Evolutionary conservation across 1,284 basidiomycete species (phyloP), one percentile per base, ranked within the genome.

Genomic region (Ganoderma multipileum): DNA sequence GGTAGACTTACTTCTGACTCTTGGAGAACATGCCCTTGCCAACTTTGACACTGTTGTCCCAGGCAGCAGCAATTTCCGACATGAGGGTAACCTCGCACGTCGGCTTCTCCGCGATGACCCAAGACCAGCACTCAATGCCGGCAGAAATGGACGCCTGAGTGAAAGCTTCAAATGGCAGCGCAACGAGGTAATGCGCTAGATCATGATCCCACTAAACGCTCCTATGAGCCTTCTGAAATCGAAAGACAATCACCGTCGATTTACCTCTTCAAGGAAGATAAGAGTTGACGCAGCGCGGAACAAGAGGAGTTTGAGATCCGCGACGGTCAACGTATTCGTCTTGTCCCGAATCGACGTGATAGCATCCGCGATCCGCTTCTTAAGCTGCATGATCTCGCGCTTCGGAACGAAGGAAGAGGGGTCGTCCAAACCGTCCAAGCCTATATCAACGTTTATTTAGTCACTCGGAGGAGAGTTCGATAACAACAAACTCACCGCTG

Each of bases 101-200:
- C 0, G 95, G 92, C 66, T 95, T 90, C 77, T 97, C 94, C 20
- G 95, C 91, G 61, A 99, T 94, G 0, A 99, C 85, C 97, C 97
- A 99, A 2, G 94, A 95, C 98, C 98, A 99, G 5, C 95, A 93
- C 78, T 98, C 96, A 62, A 96, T 92, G 0, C 95, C 97, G 1
- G 94, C 89, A 11, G 93, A 87, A 68, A 99, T 89, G 0, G 96
- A 89, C 5, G 93, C 85, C 0, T 96, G 95, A 0, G 95, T 96
- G 74, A 96, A 96, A 3, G 95, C 91, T 66, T 93, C 92, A 75
- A 99, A 94, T 0, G 98, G 98, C 20, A 99, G 81, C 33, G 88
- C 87, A 9, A 99, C 96, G 33, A 99, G 83, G 77, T 94, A 93
- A 79, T 96, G 93, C 3, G 99, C 82, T 11, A 99, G 85, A 47